Evolutionary conservation across 1,284 basidiomycete species (phyloP), one percentile per base, ranked within the genome.

Genomic region (Ganoderma sinense): DNA sequence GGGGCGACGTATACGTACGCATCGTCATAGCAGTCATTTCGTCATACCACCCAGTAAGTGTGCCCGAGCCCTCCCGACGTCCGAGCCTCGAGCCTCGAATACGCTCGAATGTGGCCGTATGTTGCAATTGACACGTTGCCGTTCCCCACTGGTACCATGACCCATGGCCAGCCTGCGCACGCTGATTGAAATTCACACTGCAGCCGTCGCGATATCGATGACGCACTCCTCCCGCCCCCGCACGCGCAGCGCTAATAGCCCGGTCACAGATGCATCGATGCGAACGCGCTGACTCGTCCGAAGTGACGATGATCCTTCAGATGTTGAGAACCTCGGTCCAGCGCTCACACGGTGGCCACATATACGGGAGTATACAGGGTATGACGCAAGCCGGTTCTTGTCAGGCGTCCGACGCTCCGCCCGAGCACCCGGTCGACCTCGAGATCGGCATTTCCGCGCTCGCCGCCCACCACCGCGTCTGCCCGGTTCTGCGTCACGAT

Each of bases 361-460:
- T n/a, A n/a, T n/a, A n/a, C n/a, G n/a, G n/a, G n/a, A n/a, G n/a
- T n/a, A n/a, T n/a, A 20, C n/a, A 20, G 18, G 23, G 23, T 4
- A 51, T 55, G 53, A 55, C 53, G 31, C 53, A 56, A 56, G 53
- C 26, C 53, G 53, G 26, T 18, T 56, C 53, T 20, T 33, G 53
- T 56, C 53, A 56, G 53, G 53, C 53, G 29, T 56, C 31, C 53
- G 31, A 33, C 29, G 2, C 53, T 56, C 53, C 53, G 53, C 53
- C 53, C 53, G 53, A 33, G 31, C 53, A 33, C 16, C 36, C 36
- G 36, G 11, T 29, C 53, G 53, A 56, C 48, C 48, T 29, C 48
- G n/a, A n/a, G n/a, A n/a, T n/a, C n/a, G 48, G 48, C 48, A 11
- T 53, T 53, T 53, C 48, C 48, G 53, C 53, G 16, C 53, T 33